Evolutionary conservation across 1,284 basidiomycete genomes (phyloP), one percentile per base, ranked within the genome.

Genomic region (Grifola frondosa): DNA sequence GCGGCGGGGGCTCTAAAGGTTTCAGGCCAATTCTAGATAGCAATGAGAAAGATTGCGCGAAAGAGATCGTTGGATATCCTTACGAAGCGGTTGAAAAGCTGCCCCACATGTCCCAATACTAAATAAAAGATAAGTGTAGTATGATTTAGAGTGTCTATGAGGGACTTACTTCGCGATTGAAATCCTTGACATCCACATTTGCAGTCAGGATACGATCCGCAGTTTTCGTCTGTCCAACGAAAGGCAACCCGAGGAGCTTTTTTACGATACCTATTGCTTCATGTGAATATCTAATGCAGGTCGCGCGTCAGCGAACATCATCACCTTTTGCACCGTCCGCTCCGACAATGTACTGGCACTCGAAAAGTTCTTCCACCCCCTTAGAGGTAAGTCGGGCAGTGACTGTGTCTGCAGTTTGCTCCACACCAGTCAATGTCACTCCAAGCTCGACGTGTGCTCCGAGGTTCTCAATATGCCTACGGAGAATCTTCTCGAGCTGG

Each of bases 251-350:
- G 4, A 66, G 50, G 16, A 50, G 39, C 42, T 61, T 67, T 16
- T 65, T 42, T 4, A 53, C 50, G 4, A 53, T 39, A 22, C 66
- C 65, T 65, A 48, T 15, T 2, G n/a, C 3, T 5, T 15, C 6
- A 15, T 12, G 12, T 9, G 4, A 16, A 10, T 3, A 19, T 20
- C 23, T 20, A n/a, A n/a, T 28, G 9, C 10, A 6, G 23, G 9
- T 5, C 11, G 6, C 2, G 9, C 15, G 23, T 10, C 8, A 16
- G 5, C 1, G 12, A 12, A 12, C 2, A 30, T 40, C n/a, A n/a
- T 32, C 3, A 68, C 68, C 63, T 54, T 53, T 56, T 10, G 62
- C 69, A 9, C 69, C 70, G 49, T 72, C 69, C 1, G 67, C 56
- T 2, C 69, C 69, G 12, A 71, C 49, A 0, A 73, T 37, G 31